Conservation (phyloP, 192 early-diverging fungal genomes). For the Backusella westeae region DNA sequence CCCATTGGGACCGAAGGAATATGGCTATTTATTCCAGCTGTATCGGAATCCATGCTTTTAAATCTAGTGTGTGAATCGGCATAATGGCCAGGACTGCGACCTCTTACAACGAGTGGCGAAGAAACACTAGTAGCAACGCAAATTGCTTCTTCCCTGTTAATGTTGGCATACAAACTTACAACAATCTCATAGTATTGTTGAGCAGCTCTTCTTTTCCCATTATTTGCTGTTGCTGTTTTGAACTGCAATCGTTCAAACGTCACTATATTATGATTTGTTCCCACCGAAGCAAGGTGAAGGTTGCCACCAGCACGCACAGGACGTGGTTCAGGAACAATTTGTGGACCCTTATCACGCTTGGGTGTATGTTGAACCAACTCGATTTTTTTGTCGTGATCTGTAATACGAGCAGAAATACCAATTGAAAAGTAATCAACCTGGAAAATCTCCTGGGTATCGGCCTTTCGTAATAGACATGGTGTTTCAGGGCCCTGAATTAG, state of each 20-base stretch:
- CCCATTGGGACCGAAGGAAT: background rate
- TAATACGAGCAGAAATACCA: conserved; percentile 71
- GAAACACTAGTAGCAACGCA: conserved; percentile 65
- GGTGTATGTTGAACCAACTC: conserved; percentile 87
- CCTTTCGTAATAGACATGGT: conserved; percentile 65
- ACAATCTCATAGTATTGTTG: conserved; percentile 86
- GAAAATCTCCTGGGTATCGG: conserved; percentile 37
- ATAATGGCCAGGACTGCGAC: conserved; percentile 89
- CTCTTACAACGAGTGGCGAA: conserved; percentile 80
- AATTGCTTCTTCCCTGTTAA: conserved; percentile 47
- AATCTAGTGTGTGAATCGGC: conserved; percentile 42
- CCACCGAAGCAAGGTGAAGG: conserved; percentile 41
- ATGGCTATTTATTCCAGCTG: background rate
- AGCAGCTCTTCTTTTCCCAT: conserved; percentile 80
- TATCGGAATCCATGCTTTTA: conserved; percentile 18
- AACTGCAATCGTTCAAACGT: conserved; percentile 92
- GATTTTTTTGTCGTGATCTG: conserved; percentile 63
- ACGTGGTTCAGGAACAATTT: conserved; percentile 63
- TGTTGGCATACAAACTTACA: conserved; percentile 70
- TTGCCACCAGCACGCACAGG: conserved; percentile 57
- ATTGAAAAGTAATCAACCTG: conserved; percentile 59
- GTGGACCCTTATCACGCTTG: conserved; percentile 93
- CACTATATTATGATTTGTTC: conserved; percentile 45
- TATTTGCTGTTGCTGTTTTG: conserved; percentile 91
- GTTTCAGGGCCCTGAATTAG: conserved; percentile 47